These are phyloP conservation scores for Biancaea sappan DNA, from an alignment of 306 rosid genomes.

Conservation along the genomic window DNA sequence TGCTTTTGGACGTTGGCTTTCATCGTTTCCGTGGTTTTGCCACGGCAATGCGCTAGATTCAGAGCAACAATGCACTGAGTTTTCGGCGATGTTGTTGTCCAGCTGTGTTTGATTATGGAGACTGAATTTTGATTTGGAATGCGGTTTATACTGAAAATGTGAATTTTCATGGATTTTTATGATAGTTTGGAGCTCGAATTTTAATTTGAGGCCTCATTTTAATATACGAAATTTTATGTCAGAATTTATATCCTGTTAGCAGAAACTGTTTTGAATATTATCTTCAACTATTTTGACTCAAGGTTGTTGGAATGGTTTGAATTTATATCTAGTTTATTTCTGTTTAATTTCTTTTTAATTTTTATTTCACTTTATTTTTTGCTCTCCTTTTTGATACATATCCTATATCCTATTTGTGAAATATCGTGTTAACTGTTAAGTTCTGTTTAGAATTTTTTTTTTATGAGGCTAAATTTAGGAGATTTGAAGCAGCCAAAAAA, in stretches of 20 bases:
- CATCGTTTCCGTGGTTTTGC: constrained; percentile 18
- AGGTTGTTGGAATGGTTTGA: constrained; percentile 18
- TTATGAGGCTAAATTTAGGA: constrained; percentile 46
- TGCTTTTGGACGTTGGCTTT: constrained; percentile 23
- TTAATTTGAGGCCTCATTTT: background rate
- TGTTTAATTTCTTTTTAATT: background rate
- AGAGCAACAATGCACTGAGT: background rate
- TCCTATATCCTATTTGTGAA: constrained; percentile 39
- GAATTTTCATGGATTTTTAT: constrained; percentile 3
- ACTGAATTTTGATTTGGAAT: background rate
- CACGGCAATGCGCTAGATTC: constrained; percentile 19
- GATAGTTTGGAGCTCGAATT: constrained; percentile 1
- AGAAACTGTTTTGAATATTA: constrained; percentile 17
- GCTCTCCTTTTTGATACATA: background rate
- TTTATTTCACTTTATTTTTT: too few relatives aligned
- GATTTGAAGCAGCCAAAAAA: constrained; percentile 23
- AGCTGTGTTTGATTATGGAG: constrained; percentile 20
- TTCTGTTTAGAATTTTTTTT: constrained; percentile 39
- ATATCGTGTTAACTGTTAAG: constrained; percentile 16
- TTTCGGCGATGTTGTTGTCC: background rate
- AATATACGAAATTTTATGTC: background rate
- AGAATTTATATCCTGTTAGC: background rate
- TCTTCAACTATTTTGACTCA: background rate
- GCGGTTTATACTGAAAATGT: constrained; percentile 15
- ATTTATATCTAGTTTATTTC: constrained; percentile 3